Percentiles rank a stretch among this genome's conserved stretches.
Conservation (phyloP, 2,329 filamentous ascomycete genomes). For the Xylariales sp. region DNA sequence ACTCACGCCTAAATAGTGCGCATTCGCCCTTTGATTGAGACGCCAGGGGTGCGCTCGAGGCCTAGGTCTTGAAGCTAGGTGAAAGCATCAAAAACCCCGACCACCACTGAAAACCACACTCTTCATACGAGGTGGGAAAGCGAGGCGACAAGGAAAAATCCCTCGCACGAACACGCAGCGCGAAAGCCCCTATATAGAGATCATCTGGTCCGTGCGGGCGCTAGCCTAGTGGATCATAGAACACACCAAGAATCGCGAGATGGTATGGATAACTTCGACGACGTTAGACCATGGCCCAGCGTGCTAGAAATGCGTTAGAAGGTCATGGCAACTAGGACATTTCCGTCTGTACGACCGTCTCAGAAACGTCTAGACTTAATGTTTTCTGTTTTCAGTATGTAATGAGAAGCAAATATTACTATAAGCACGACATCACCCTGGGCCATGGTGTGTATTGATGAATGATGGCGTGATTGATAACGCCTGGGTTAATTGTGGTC, state of each 20-base stretch:
- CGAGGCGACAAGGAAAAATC: no score
- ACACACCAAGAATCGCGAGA: neutral
- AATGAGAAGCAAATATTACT: constrained; percentile 13
- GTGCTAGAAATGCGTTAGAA: neutral
- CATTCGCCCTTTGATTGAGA: no score
- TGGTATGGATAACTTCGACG: neutral
- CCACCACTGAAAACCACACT: no score
- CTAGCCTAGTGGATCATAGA: no score
- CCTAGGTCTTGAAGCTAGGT: no score
- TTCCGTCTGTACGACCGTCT: neutral
- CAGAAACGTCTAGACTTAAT: neutral
- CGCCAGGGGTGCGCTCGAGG: no score
- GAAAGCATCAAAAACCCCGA: no score
- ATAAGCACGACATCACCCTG: constrained; percentile 17
- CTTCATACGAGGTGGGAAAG: no score
- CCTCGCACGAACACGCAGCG: no score
- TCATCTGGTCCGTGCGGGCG: no score
- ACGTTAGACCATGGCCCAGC: neutral
- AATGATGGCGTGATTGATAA: constrained; percentile 32
- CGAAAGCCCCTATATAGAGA: no score
- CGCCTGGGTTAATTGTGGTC: constrained; percentile 15
- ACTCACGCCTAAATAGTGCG: no score
- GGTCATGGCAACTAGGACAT: neutral
- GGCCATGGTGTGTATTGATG: constrained; percentile 30
- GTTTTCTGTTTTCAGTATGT: constrained; percentile 9